phyloP scores from a whole-genome alignment of 345 rosid genomes.

The Cardamine resedifolia region DNA sequence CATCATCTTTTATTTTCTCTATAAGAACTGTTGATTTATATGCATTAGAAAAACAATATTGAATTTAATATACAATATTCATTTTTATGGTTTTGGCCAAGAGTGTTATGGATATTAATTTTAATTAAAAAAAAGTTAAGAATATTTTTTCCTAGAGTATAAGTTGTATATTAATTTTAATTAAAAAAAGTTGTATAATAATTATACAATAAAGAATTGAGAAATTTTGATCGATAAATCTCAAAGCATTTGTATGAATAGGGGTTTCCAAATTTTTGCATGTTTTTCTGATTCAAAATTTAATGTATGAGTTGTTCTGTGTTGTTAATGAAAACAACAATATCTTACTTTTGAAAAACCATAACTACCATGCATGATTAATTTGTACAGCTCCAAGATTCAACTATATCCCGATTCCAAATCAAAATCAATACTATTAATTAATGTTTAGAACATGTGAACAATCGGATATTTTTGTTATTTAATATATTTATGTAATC shows the following conservation, averaged over 20 bases:
- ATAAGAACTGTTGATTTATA: neutral
- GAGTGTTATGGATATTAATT: neutral
- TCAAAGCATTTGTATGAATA: neutral
- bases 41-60: too few relatives aligned
- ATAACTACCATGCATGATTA: neutral
- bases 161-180: neutral
- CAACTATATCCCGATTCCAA: neutral
- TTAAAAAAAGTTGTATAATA: too few relatives aligned
- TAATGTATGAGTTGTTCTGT: too few relatives aligned
- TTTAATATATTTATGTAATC: neutral
- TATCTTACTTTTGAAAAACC: neutral
- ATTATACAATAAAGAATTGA: neutral
- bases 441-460: neutral
- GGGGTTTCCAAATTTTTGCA: neutral
- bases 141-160: neutral
- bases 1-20: neutral
- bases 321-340: neutral
- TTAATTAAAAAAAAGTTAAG: too few relatives aligned
- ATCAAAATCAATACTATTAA: neutral
- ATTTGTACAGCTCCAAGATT: neutral
- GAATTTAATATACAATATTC: too few relatives aligned
- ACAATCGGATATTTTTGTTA: neutral
- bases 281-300: neutral
- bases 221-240: neutral
- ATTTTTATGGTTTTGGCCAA: too few relatives aligned